A percentile compares a stretch with the other conserved stretches of the same genome.
Conservation (phyloP, 345 rosid genomes). For the Populus deltoides region DNA sequence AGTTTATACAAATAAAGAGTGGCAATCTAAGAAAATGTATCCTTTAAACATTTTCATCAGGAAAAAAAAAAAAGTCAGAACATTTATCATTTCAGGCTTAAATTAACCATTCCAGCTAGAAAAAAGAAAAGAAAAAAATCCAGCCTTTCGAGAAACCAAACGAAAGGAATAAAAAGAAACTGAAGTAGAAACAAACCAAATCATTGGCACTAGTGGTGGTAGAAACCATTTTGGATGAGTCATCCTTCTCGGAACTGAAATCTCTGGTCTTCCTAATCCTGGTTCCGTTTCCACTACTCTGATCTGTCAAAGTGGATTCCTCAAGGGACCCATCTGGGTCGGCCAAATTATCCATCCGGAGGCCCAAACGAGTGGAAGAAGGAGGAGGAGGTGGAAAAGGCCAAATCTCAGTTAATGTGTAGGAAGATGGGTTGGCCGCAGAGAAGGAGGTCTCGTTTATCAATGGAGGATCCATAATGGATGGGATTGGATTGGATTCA, state of each 20-base stretch:
- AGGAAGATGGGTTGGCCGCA: slow-evolving; percentile 73
- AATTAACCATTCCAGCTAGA: background rate
- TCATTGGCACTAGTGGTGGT: slow-evolving; percentile 63
- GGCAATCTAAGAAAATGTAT: background rate
- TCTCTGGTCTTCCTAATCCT: slow-evolving; percentile 58
- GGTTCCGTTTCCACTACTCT: slow-evolving; percentile 55
- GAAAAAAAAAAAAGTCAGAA: background rate
- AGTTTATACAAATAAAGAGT: background rate
- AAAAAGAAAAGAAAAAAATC: background rate
- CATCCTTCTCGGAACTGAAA: slow-evolving; percentile 66
- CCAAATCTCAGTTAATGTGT: slow-evolving; percentile 31
- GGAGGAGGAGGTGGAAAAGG: slow-evolving; percentile 8
- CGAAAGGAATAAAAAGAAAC: background rate
- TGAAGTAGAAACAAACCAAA: slow-evolving; percentile 47
- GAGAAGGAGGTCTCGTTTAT: slow-evolving; percentile 75
- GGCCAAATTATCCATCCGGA: slow-evolving; percentile 47
- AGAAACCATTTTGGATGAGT: slow-evolving; percentile 69
- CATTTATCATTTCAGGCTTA: background rate
- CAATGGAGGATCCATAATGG: slow-evolving; percentile 76
- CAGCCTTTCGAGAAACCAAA: background rate
- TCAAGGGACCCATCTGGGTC: slow-evolving; percentile 54
- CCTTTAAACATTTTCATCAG: background rate
- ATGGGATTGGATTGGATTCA: background rate
- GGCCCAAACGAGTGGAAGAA: slow-evolving; percentile 40
- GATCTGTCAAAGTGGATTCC: slow-evolving; percentile 81